These are phyloP conservation scores for Sodiomyces alkalinus DNA, from an alignment of 2,329 filamentous ascomycete genomes.

Conservation along the genomic window DNA sequence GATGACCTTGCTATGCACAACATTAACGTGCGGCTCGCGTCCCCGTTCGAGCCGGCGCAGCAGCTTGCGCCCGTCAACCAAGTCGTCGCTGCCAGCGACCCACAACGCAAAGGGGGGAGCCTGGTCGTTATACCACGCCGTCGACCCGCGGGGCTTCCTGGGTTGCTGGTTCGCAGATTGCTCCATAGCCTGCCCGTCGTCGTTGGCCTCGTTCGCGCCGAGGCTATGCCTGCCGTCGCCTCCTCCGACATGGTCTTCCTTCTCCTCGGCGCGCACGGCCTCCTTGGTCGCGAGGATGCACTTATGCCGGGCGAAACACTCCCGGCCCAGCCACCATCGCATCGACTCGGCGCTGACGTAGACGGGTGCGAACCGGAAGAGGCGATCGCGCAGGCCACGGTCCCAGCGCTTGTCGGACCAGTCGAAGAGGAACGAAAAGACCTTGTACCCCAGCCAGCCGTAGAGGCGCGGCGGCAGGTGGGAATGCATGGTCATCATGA, in stretches of 20 bases:
- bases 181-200: constrained; percentile 8
- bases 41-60: constrained; percentile 60
- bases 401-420: constrained; percentile 86
- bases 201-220: constrained; percentile 19
- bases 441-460: constrained; percentile 69
- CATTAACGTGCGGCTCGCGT: constrained; percentile 62
- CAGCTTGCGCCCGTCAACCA: constrained; percentile 69
- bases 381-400: constrained; percentile 56
- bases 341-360: constrained; percentile 83
- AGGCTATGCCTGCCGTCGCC: constrained; percentile 8
- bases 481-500: constrained; percentile 77
- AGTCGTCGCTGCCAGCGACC: constrained; percentile 68
- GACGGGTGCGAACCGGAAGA: constrained; percentile 87
- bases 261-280: constrained; percentile 46
- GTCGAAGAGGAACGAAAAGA: constrained; percentile 79
- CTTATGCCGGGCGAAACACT: constrained; percentile 66
- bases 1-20: constrained; percentile 73
- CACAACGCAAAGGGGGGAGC: constrained; percentile 78
- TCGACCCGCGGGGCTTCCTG: constrained; percentile 29
- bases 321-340: constrained; percentile 87
- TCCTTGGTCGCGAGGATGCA: constrained; percentile 75
- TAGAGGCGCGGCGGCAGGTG: constrained; percentile 53
- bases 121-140: constrained; percentile 68
- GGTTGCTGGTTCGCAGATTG: constrained; percentile 12
- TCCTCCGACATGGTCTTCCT: constrained; percentile 35